phyloP scores from a whole-genome alignment of 2,329 filamentous ascomycete genomes.

The Aspergillus niger region DNA sequence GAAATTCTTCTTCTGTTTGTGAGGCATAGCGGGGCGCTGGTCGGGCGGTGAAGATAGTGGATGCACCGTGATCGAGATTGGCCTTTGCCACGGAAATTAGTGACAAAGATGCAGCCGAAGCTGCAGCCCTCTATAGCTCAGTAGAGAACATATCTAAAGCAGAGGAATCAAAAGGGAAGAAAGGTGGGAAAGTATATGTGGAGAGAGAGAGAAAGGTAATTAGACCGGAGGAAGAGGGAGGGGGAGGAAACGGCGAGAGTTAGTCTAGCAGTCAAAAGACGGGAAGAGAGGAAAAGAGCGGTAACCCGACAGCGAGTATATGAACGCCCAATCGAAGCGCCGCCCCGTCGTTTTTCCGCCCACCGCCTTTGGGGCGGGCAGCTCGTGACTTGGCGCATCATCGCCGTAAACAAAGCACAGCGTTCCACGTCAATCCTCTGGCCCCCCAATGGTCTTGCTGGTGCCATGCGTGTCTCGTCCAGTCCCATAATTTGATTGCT shows the following conservation, averaged over 20 bases:
- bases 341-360: constrained; percentile 27
- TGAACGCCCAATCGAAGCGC: background rate
- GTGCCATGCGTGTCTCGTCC: constrained; percentile 21
- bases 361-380: constrained; percentile 19
- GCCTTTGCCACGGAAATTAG: constrained; percentile 30
- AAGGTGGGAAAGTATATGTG: constrained; percentile 6
- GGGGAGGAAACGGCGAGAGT: background rate
- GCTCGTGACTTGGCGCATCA: background rate
- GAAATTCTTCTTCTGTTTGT: constrained; percentile 47
- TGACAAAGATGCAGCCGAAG: constrained; percentile 47
- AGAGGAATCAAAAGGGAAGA: constrained; percentile 8
- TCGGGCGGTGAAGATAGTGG: constrained; percentile 31
- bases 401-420: constrained; percentile 40
- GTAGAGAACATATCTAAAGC: constrained; percentile 29
- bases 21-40: constrained; percentile 45
- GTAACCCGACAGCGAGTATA: constrained; percentile 10
- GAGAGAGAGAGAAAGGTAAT: background rate
- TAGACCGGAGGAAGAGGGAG: background rate
- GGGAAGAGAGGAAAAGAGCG: constrained; percentile 19
- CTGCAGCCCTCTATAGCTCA: constrained; percentile 44
- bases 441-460: constrained; percentile 20
- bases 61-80: constrained; percentile 27
- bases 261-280: background rate
- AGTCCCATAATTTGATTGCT: constrained; percentile 12
- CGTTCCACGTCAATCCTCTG: constrained; percentile 29